Base-by-base conservation (phyloP, 192 early-diverging fungal genomes). In the Coemansia sp. region DNA sequence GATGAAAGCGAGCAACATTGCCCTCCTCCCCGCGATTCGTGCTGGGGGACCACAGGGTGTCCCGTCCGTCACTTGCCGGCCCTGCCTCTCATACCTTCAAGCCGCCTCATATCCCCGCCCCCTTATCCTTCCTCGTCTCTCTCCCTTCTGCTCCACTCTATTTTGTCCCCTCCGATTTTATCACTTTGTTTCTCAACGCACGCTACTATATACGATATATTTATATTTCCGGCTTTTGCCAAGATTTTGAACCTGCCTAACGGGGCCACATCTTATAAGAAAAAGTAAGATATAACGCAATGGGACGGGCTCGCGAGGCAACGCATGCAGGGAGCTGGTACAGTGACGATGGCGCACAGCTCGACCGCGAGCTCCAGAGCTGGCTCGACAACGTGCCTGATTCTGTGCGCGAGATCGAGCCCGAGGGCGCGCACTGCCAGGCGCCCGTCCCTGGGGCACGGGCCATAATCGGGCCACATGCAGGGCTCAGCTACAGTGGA, bases 401-500 rank as follows among this genome's bases (percentile, higher is more conserved):
- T 24, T 7, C 48, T 15, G 59, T 83, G 2, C 18, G 14, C n/a
- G 66, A 75, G 46, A 64, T 69, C 5, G 71, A 60, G 66, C 66
- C 75, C 9, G 46, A 49, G 4, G 72, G 67, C 46, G 45, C 34
- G 11, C n/a, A 34, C n/a, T 67, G 66, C 44, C 9, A 45, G 12
- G 55, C 69, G 6, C 72, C 81, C 2, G 45, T 73, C 43, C 56
- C 18, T 8, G 75, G 70, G 35, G 66, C 53, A 24, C 72, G 76
- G 3, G 76, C 81, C 5, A 78, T 83, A 10, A 82, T 82, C 59
- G 79, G 71, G 36, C 79, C 79, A 23, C 97, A 99, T 76, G 97
- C 97, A 0, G 97, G 97, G 11, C 94, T 90, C 64, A 85, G 89
- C 11, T 98, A 95, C 72, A 92, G 91, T 73, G 95, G 95, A 4